Base-by-base conservation (phyloP, 805 yeast genomes). In the Priceomyces carsonii region DNA sequence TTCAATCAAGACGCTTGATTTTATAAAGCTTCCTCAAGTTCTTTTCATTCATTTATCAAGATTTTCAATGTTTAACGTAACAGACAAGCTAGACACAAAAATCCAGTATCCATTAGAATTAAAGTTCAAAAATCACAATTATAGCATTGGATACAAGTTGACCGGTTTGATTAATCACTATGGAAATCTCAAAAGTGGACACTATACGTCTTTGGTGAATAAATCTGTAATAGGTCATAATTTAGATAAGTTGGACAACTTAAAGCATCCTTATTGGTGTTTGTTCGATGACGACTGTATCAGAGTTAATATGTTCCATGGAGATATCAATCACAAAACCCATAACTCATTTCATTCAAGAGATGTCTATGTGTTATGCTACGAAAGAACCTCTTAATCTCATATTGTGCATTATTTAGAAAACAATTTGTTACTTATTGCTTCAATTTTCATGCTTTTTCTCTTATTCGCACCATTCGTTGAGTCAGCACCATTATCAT, bases 121-220 rank as follows among this genome's bases (percentile, higher is more conserved):
- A 31, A 70, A 70, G 39, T 75, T 80, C 40, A 63, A 65, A 35
- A 57, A 55, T 19, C 34, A 44, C 28, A 58, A 62, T 18, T 53
- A 49, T 21, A 55, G 44, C 13, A 61, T 64, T 15, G 66, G 59
- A 18, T 85, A 83, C 51, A 73, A 66, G 41, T 58, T 85, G 23
- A 69, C 69, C 37, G 85, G 85, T 1, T 67, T 82, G 41, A 80
- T 85, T 3, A 84, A 83, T 50, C 95, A 85, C 53, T 67, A 71
- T 38, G 93, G 95, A 1, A 75, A 75, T 27, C 61, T 83, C 35
- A 74, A 77, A 39, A 79, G 85, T 32, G 95, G 95, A 0, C 95
- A 85, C 55, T 85, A 85, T 51, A 85, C 90, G 1, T 67, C 88
- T 0, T 58, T 82, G 29, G 80, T 82, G 3, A 75, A 80, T 47